Conservation (phyloP, 2,329 filamentous ascomycete species). For the Chaetoscypha palmicola region DNA sequence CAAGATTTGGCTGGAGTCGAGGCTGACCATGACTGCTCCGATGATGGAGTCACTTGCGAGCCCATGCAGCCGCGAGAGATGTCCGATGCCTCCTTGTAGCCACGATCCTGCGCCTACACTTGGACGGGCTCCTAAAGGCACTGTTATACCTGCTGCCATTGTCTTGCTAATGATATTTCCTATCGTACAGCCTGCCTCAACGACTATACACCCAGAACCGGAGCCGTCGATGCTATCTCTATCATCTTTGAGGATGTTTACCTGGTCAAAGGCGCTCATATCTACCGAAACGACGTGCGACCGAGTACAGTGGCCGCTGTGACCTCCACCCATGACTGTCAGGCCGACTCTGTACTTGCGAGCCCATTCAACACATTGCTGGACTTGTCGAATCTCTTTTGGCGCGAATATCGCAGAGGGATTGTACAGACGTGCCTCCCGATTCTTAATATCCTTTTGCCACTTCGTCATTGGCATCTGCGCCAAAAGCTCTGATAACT, state of each 20-base stretch:
- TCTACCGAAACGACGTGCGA: conserved; percentile 48
- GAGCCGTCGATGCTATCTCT: conserved; percentile 18
- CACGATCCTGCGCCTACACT: conserved; percentile 57
- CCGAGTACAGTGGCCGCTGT: conserved; percentile 52
- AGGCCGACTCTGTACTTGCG: conserved; percentile 35
- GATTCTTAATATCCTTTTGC: conserved; percentile 40
- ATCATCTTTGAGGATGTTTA: conserved; percentile 36
- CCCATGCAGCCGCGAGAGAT: conserved; percentile 35
- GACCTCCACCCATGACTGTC: conserved; percentile 52
- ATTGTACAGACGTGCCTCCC: conserved; percentile 40
- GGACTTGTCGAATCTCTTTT: conserved; percentile 41
- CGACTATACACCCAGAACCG: conserved; percentile 40
- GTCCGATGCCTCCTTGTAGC: conserved; percentile 58
- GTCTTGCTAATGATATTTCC: conserved; percentile 42
- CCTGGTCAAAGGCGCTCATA: conserved; percentile 48
- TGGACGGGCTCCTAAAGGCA: conserved; percentile 54
- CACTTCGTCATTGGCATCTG: conserved; percentile 31
- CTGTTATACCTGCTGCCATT: conserved; percentile 42
- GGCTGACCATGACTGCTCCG: conserved; percentile 52
- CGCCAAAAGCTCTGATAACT: conserved; percentile 37
- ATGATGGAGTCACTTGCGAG: conserved; percentile 53
- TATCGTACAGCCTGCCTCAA: conserved; percentile 48
- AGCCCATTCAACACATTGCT: conserved; percentile 51
- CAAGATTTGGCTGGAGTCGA: conserved; percentile 40
- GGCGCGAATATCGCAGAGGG: conserved; percentile 42